Percentiles rank a stretch among this genome's conserved stretches.
These are phyloP conservation scores for Acanthamoeba lugdunensis DNA, from an alignment of 208 protist species.

Conservation along the genomic window DNA sequence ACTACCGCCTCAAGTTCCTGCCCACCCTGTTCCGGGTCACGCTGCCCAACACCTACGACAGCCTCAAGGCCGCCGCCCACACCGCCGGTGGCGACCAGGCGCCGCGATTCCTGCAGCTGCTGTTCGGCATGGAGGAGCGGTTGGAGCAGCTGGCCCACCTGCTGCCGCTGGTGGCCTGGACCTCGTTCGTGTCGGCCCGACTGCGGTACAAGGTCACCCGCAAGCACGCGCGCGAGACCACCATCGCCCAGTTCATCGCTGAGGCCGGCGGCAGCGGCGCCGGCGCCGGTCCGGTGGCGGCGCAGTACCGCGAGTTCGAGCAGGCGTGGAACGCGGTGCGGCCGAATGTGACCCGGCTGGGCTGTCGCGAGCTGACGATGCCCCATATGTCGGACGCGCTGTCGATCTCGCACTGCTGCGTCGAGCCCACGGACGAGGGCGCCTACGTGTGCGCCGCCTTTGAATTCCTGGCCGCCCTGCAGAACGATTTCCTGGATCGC, in stretches of 20 bases:
- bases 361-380: conserved; percentile 23
- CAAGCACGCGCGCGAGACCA: conserved; percentile 2
- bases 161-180: conserved; percentile 24
- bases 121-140: conserved; percentile 3
- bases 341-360: not conserved
- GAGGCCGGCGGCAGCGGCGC: not conserved
- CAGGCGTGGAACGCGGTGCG: not conserved
- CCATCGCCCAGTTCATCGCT: conserved; percentile 8
- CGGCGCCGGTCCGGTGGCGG: not conserved
- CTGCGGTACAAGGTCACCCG: conserved; percentile 29
- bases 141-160: conserved; percentile 12
- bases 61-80: not conserved
- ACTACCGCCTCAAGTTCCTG: conserved; percentile 3
- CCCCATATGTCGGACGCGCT: not conserved
- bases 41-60: conserved; percentile 20
- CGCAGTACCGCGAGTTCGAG: conserved; percentile 18
- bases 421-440: conserved; percentile 7
- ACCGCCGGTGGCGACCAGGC: not conserved
- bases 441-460: not conserved
- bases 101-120: not conserved
- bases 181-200: not conserved
- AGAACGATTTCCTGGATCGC: conserved; percentile 11
- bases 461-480: not conserved
- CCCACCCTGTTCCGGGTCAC: not conserved
- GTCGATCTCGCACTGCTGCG: not conserved